Evolutionary conservation across 208 protist genomes (phyloP).

Genomic region (Herpetomonas samuelpessoai): DNA sequence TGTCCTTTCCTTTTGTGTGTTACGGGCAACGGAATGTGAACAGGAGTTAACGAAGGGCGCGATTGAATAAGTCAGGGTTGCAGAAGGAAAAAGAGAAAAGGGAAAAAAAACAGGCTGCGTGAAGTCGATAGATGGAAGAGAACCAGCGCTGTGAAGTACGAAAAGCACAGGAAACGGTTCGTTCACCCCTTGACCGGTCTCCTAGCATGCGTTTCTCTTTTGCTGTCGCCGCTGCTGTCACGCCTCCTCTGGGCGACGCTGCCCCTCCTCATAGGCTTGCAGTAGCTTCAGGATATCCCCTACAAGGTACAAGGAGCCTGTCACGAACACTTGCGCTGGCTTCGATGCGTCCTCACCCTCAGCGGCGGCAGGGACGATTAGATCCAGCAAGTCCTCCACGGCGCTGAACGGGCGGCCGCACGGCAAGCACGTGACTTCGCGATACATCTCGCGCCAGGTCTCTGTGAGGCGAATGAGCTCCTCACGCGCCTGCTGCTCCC

Average conservation of each 20-base stretch:
- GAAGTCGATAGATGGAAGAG: too few relatives aligned
- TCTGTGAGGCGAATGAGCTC: constrained; percentile 37
- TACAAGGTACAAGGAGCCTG: constrained; percentile 86
- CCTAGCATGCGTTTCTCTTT: too few relatives aligned
- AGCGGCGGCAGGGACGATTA: constrained; percentile 37
- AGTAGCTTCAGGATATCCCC: constrained; percentile 62
- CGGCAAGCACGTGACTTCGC: constrained; percentile 61
- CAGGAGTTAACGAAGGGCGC: neutral
- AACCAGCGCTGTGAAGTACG: too few relatives aligned
- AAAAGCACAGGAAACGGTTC: too few relatives aligned
- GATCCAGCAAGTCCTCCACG: constrained; percentile 59
- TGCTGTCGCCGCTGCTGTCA: too few relatives aligned
- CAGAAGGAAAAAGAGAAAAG: neutral
- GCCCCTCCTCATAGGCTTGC: constrained; percentile 16
- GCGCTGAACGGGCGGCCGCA: constrained; percentile 43
- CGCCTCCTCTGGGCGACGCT: neutral
- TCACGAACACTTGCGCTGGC: constrained; percentile 75
- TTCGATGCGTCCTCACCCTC: constrained; percentile 58
- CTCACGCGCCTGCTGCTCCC: constrained; percentile 18
- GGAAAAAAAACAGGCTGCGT: constrained; percentile 1
- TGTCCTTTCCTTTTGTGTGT: too few relatives aligned
- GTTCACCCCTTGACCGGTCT: too few relatives aligned
- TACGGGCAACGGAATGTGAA: too few relatives aligned
- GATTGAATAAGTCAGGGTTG: neutral
- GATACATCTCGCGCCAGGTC: constrained; percentile 67